Base-by-base conservation (phyloP, 2,329 filamentous ascomycete genomes). In the Alternaria brassicae region DNA sequence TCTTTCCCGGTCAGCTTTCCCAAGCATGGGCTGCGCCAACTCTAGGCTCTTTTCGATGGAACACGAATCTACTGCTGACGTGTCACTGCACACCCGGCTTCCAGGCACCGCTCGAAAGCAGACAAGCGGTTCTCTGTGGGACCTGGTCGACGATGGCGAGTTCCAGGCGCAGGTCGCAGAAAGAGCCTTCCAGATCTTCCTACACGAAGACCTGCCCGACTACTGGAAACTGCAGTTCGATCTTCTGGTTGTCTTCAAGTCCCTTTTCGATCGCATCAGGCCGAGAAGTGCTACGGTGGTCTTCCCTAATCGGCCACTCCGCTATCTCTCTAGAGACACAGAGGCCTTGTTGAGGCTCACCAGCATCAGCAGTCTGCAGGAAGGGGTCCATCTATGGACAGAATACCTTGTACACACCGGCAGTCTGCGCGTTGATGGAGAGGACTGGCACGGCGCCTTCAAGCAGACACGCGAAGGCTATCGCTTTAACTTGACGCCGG, bases 231-330 rank as follows among this genome's bases (percentile, higher is more conserved):
- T 60, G 12, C 27, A 60, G 37, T 42, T 41, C 12, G 19, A 56
- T 28, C 19, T 60, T n/a, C 41, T 60, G 3, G 13, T 52, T 42
- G 34, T 21, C 27, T 42, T 60, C 2, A 60, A 60, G 17, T 55
- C 19, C 9, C 9, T 60, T 4, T 52, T 60, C 15, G 47, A 60
- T 44, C 13, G 19, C 5, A 15, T 60, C 3, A 60, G 13, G 8
- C 51, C 34, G 3, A 55, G 39, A 41, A 21, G 41, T 28, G 52
- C 40, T 21, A 47, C 3, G 17, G 40, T 60, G 13, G 9, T 60
- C 2, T 56, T 60, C 19, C 57, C 40, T 13, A 60, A 56, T 48
- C 25, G 15, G 48, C 45, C 32, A 17, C 40, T 60, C 3, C 47
- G 47, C 12, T 37, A 56, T 32, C 45, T 27, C 1, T 36, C 37